phyloP scores from a whole-genome alignment of 345 rosid genomes.

The Hevea brasiliensis region DNA sequence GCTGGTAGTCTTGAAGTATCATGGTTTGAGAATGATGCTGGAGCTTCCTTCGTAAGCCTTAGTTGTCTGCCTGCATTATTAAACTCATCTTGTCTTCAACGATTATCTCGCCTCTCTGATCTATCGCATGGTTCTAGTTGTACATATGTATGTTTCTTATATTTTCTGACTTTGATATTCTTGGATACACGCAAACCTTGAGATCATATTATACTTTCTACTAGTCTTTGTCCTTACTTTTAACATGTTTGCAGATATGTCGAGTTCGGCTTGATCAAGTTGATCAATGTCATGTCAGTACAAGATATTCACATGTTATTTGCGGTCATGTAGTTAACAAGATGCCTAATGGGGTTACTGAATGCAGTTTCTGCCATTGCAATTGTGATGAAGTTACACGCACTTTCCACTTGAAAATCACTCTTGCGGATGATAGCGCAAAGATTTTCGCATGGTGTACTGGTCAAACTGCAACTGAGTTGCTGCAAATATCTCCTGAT shows the following conservation, averaged over 20 bases:
- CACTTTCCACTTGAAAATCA: constrained; percentile 64
- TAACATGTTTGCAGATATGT: constrained; percentile 52
- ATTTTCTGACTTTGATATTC: not conserved
- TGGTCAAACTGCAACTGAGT: constrained; percentile 80
- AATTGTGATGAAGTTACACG: constrained; percentile 50
- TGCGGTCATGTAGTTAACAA: constrained; percentile 70
- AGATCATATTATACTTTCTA: not conserved
- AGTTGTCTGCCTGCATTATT: constrained; percentile 84
- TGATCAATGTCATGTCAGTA: constrained; percentile 57
- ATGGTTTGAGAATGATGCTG: constrained; percentile 64
- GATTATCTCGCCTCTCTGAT: constrained; percentile 54
- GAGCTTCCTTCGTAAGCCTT: constrained; percentile 67
- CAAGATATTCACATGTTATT: constrained; percentile 51
- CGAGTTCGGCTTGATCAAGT: constrained; percentile 72
- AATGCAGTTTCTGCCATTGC: constrained; percentile 70
- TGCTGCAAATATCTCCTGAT: constrained; percentile 82
- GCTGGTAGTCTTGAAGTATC: constrained; percentile 61
- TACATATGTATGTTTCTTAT: constrained; percentile 40
- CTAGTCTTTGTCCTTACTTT: constrained; percentile 6
- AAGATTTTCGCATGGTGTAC: constrained; percentile 72
- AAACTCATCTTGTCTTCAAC: constrained; percentile 78
- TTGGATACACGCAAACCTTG: no score
- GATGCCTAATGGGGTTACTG: constrained; percentile 34
- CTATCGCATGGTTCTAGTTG: constrained; percentile 41
- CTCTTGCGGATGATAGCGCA: constrained; percentile 61